Evolutionary conservation across 2,329 filamentous ascomycete species (phyloP), one percentile per base, ranked within the genome.

Genomic region (Dryadomyces quercus-mongolicae): DNA sequence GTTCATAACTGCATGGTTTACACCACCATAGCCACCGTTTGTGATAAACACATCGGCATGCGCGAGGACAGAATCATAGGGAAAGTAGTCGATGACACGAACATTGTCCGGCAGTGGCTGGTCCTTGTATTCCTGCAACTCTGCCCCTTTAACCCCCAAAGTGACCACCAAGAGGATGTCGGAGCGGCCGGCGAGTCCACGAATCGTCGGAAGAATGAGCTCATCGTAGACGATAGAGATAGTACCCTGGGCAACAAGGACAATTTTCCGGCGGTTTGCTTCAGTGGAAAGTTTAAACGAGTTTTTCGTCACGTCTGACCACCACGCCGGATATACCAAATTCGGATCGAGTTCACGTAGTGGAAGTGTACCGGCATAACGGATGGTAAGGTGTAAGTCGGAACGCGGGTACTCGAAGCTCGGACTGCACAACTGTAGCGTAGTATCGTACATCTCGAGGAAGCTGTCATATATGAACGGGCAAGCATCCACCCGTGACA

Each of bases 161-260:
- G 70, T 54, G 1, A 55, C 31, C 0, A 74, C 71, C 2, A 74
- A 55, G 7, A 58, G 2, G 10, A 55, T 15, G 54, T 78, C 73
- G 0, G 68, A 62, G 0, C 70, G 64, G 47, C 65, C 60, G 5
- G 66, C 67, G 7, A 79, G 65, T 0, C 66, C 75, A 8, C 63
- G 51, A 21, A 78, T 63, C 0, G 74, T 68, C 1, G 76, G 75
- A 2, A 73, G 57, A 15, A 77, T 59, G 2, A 79, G 66, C 31
- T 75, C 64, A 8, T 60, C 59, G 54, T 69, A 70, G 20, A 71
- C 62, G 20, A 60, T 58, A 9, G 66, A 67, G 3, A 74, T 59
- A 2, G 75, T 78, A 5, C 75, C 75, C 58, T 77, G 75, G 1
- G 69, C 67, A 6, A 77, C 73, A 20, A 70, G 65, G 5, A 78